Percentiles rank a stretch among this genome's conserved stretches.
phyloP scores from a whole-genome alignment of 176 grass and related monocot genomes.

The Oryza brachyantha region DNA sequence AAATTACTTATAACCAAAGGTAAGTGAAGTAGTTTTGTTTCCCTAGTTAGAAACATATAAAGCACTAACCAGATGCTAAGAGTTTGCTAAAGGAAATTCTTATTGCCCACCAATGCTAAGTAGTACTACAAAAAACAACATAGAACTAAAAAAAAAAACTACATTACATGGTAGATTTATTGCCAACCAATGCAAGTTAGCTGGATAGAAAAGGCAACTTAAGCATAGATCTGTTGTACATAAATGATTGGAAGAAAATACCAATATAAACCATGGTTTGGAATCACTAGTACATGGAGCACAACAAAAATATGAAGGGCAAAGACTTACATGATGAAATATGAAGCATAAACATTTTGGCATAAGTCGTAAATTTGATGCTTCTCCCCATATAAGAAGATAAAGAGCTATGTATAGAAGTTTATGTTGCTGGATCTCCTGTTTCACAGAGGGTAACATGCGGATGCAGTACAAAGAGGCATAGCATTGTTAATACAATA shows the following conservation, averaged over 20 bases:
- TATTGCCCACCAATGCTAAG: neutral
- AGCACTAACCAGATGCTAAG: neutral
- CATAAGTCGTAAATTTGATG: slow-evolving; percentile 87
- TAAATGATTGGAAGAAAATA: neutral
- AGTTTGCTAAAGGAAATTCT: neutral
- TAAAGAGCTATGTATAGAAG: slow-evolving; percentile 92
- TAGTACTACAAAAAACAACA: neutral
- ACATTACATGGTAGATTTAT: slow-evolving; percentile 1
- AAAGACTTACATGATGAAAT: slow-evolving; percentile 76
- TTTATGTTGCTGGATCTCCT: slow-evolving; percentile 97
- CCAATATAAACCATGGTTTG: neutral
- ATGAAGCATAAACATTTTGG: slow-evolving; percentile 95
- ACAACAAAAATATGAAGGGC: slow-evolving; percentile 4
- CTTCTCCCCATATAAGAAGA: slow-evolving; percentile 98
- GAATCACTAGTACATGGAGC: slow-evolving; percentile 18
- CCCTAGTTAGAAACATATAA: slow-evolving; percentile 14
- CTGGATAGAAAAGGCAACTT: neutral
- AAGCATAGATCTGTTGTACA: neutral
- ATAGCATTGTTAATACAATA: neutral
- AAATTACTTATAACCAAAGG: neutral
- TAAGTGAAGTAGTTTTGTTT: neutral
- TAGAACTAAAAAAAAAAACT: neutral
- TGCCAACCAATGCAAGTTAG: neutral
- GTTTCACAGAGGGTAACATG: slow-evolving; percentile 93
- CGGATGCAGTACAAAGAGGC: slow-evolving; percentile 15